Base-by-base conservation (phyloP, 129 eudicot species). In the Flaveria bidentis region DNA sequence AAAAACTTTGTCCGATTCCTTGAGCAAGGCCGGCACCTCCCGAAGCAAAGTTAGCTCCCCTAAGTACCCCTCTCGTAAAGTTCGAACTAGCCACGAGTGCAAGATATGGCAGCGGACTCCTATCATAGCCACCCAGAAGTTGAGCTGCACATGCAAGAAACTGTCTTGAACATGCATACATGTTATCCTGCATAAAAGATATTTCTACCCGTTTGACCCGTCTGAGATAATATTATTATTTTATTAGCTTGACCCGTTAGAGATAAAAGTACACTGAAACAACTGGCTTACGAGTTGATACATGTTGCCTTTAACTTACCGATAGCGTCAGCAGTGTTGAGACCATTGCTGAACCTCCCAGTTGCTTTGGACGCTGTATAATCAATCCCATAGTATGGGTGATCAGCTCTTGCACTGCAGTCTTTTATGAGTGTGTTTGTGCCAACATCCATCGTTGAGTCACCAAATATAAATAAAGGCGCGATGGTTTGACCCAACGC, bases 271-370 rank as follows among this genome's bases (percentile, higher is more conserved):
- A 33, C 8, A 8, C 70, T 16, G 70, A 65, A 65, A n/a, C 72
- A 36, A 36, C 5, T 63, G 13, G 69, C 22, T 30, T 44, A 0
- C 46, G 15, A 17, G 56, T 22, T 45, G 73, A 76, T 46, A 2
- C 69, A 14, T 26, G 20, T 23, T 36, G 25, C 36, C 17, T 13
- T 73, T 25, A 28, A 66, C 77, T 39, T 82, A 83, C 89, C 87
- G 6, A 83, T 72, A 4, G 71, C 62, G 66, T 86, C 89, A 13
- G 83, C 87, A 8, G 69, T 14, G 67, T 80, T 86, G 20, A 51
- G 33, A 11, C 89, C 89, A 55, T 86, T 86, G 89, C 81, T 82
- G 2, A 86, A 86, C 80, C 89, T 86, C 42, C 89, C 89, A 0
- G 87, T 86, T 30, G 89, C 72, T 47, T 10, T 41, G 30, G 82